A percentile compares a stretch with the other conserved stretches of the same genome.
Conservation (phyloP, 2,329 filamentous ascomycete species). For the Ascochyta koolunga region DNA sequence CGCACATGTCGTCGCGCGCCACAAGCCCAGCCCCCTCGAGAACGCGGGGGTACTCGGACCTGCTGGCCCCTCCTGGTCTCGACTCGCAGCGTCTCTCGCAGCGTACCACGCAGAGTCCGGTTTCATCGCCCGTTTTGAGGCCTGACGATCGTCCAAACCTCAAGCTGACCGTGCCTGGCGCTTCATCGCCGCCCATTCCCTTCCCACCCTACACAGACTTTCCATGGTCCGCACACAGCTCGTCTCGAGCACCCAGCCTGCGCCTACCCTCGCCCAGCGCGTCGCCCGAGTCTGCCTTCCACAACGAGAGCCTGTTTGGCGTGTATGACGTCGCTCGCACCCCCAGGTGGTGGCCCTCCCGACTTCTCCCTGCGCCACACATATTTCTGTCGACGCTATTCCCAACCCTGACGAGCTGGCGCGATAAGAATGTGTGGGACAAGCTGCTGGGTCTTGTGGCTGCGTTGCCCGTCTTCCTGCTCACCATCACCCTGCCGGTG, state of each 20-base stretch:
- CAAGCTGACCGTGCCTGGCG: conserved; percentile 50
- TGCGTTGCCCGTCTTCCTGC: conserved; percentile 85
- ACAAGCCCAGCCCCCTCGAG: conserved; percentile 35
- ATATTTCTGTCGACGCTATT: conserved; percentile 77
- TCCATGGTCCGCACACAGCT: conserved; percentile 47
- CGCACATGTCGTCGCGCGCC: conserved; percentile 34
- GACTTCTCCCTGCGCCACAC: conserved; percentile 72
- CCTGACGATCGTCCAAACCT: conserved; percentile 38
- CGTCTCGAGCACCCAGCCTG: conserved; percentile 61
- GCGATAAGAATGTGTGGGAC: conserved; percentile 81
- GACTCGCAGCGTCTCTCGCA: conserved; percentile 22
- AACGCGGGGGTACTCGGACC: conserved; percentile 29
- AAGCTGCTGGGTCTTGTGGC: conserved; percentile 81
- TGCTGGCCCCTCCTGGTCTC: conserved; percentile 50
- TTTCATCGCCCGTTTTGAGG: conserved; percentile 37
- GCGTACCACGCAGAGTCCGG: conserved; percentile 31
- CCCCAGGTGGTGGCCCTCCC: conserved; percentile 82
- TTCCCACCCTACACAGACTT: conserved; percentile 73
- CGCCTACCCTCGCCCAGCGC: conserved; percentile 60
- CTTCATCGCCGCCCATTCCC: conserved; percentile 59
- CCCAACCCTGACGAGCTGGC: conserved; percentile 84
- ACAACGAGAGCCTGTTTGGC: conserved; percentile 52
- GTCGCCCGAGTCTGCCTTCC: conserved; percentile 57
- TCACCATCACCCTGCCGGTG: conserved; percentile 90
- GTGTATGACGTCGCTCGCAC: conserved; percentile 48